Evolutionary conservation across 768 basidiomycete species (phyloP), one percentile per base, ranked within the genome.

Genomic region (Auricularia sp.): DNA sequence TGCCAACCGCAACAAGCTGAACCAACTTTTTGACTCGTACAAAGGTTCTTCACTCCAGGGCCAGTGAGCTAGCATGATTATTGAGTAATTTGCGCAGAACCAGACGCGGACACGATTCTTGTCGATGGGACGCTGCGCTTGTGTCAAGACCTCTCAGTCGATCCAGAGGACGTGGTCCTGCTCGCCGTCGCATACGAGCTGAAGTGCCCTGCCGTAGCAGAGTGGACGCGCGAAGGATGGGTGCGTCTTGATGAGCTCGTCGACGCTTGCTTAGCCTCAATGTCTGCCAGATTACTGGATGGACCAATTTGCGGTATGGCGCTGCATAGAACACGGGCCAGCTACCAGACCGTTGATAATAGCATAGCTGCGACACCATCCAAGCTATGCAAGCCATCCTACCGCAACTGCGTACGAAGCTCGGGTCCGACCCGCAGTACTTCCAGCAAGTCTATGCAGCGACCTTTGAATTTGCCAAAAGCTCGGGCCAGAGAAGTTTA

Each of bases 171-270:
- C 69, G 86, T 90, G 29, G 90, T 92, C 7, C 77, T 95, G 62
- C 81, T 95, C 53, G 84, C 88, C 4, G 77, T 96, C 47, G 93
- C 92, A 8, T 91, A 81, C 69, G 90, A 93, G 69, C 81, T 93
- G 33, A 87, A 88, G 71, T 89, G 89, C 3, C 88, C 87, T 0
- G 70, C 77, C 65, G 77, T 95, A 62, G 91, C 89, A 1, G 78
- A 81, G 64, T 96, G 91, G 87, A 79, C 77, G 36, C 80, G 77
- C 67, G 77, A 83, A 66, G 87, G 84, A 0, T 95, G 91, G 91
- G 69, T 84, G 42, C 39, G 39, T 42, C 0, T 7, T 0, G 8
- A 0, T 14, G 39, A 42, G 39, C 39, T 42, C 39, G 5, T 42
- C 39, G 39, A 14, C 12, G 39, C 39, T 42, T 42, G 12, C 39